phyloP scores from a whole-genome alignment of 2,329 filamentous ascomycete species.

The Ophiocordyceps camponoti-saundersi region DNA sequence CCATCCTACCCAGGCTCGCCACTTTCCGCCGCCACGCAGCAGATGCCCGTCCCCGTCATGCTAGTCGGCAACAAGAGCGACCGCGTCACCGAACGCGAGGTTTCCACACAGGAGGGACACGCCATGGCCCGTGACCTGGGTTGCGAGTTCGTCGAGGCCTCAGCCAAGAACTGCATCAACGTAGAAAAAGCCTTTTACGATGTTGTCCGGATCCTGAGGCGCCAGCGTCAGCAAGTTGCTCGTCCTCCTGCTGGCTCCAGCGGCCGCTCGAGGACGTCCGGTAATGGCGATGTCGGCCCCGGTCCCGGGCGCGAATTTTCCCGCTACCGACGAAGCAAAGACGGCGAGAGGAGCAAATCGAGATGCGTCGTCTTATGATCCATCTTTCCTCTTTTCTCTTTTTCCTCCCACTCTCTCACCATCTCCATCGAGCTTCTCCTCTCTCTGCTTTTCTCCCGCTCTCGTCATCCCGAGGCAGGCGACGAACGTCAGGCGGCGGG shows the following conservation, averaged over 20 bases:
- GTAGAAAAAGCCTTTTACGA: conserved; percentile 98
- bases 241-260: conserved; percentile 18
- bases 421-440: no score
- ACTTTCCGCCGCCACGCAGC: conserved; percentile 39
- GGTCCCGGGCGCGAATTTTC: conserved; percentile 12
- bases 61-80: conserved; percentile 98
- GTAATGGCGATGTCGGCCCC: conserved; percentile 17
- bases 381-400: background rate
- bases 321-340: conserved; percentile 16
- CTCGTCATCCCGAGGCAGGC: background rate
- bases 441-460: background rate
- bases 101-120: conserved; percentile 90
- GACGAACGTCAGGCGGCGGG: no score
- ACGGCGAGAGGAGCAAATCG: conserved; percentile 17
- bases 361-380: conserved; percentile 24
- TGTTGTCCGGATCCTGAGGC: conserved; percentile 77
- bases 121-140: conserved; percentile 81
- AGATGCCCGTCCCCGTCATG: conserved; percentile 79
- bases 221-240: conserved; percentile 50
- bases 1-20: conserved; percentile 64
- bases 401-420: background rate
- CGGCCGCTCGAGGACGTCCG: conserved; percentile 18
- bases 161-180: conserved; percentile 95
- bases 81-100: conserved; percentile 85
- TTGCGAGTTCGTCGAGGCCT: conserved; percentile 94